Base-by-base conservation (phyloP, 139 green algal genomes). In the Medakamo hakoo region DNA sequence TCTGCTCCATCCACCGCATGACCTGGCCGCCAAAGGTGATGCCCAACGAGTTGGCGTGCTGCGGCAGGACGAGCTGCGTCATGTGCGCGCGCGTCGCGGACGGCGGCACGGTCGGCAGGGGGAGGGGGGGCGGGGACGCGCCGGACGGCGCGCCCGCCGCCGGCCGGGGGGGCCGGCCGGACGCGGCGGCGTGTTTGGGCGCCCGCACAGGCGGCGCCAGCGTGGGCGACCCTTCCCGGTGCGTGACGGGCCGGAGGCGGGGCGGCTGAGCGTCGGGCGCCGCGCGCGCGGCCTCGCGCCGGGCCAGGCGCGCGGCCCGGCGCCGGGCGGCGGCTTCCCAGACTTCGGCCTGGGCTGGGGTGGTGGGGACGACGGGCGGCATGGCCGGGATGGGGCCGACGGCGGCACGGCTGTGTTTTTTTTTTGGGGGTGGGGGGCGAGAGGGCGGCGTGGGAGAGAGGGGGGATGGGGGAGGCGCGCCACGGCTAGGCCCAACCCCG, bases 1-100 rank as follows among this genome's bases (percentile, higher is more conserved):
- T 84, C 74, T 87, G 77, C 83, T 91, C 83, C 70, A 93, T 86
- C 85, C 78, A 86, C 20, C 64, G 63, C 72, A 87, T 76, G 22
- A 84, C 68, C 64, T 80, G 66, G 14, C 85, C 85, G 27, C 85
- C 85, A 65, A 93, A 93, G 0, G 85, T 89, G 71, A 93, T 88
- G 65, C 74, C 67, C 22, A 86, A 73, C 16, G 79, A 85, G 73
- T 93, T 93, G 67, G 84, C 84, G 68, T 90, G 74, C 70, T 91
- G 82, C 23, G 85, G 85, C 80, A 93, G 78, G 55, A 93, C 79
- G 40, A 74, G 64, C 67, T 90, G 84, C 4, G 85, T 93, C 75
- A 83, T 83, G 73, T 93, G 83, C 2, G 80, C 74, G 5, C 74
- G 58, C 0, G 85, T 89, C 49, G 73, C 63, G 21, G 57, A 48